Evolutionary conservation across 768 basidiomycete genomes (phyloP), one percentile per base, ranked within the genome.

Genomic region (Tricholoma saponaceum): DNA sequence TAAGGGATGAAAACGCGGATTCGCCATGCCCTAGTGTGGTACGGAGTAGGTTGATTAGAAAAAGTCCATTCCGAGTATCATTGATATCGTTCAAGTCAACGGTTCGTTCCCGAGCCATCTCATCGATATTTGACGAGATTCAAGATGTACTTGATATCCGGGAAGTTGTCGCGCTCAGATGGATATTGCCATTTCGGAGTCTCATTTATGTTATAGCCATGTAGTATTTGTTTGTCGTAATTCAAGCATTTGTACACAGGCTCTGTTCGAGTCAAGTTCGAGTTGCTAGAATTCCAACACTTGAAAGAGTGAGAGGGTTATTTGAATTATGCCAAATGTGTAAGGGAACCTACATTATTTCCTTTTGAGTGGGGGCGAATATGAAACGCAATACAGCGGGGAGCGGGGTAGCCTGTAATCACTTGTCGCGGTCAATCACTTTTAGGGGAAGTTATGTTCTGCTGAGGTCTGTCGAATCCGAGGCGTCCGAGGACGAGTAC

Each of bases 41-140:
- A 56, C 56, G 58, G 49, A 62, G 22, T 13, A 18, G n/a, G 32
- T n/a, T 46, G 23, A 28, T 12, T 30, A 59, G 54, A 18, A 62
- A 41, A 44, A 62, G 49, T 47, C 60, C 60, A 53, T 62, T 62
- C 54, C 51, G 60, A 30, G 54, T 43, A 39, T 56, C 60, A 28
- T 62, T 50, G 10, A 62, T 62, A 18, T 47, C 54, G 23, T 59
- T 44, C 16, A 62, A 23, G 44, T 37, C 35, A 37, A 12, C 12
- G 5, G 37, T n/a, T n/a, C n/a, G n/a, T n/a, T n/a, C n/a, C 35
- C 33, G 58, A 43, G 22, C 52, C 51, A 37, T 52, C 18, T 47
- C 23, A 4, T 9, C 47, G 47, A 10, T 50, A 22, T 7, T 25
- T 14, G 10, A 25, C 6, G 23, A 26, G 6, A 12, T 50, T 50